Evolutionary conservation across 345 rosid species (phyloP).

Genomic region (Hibiscus trionum): DNA sequence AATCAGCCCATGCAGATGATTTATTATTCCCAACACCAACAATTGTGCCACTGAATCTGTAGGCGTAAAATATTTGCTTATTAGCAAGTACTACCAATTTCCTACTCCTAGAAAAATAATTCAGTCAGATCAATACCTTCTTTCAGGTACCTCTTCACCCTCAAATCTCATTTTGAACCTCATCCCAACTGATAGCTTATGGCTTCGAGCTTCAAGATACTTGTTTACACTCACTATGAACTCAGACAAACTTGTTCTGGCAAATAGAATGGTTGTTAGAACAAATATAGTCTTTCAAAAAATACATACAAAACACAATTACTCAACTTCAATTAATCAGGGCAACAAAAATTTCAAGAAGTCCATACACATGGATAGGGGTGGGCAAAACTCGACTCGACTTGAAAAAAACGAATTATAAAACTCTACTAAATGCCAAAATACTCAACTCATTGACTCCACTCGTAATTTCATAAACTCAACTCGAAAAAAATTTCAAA

Average conservation of each 20-base stretch:
- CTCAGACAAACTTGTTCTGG: constrained; percentile 95
- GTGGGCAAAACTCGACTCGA: no score
- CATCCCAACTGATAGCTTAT: constrained; percentile 91
- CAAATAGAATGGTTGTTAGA: constrained; percentile 20
- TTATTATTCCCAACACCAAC: constrained; percentile 76
- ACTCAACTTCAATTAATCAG: not conserved
- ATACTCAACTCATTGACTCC: no score
- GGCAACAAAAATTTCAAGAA: not conserved
- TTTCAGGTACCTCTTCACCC: constrained; percentile 98
- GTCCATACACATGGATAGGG: not conserved
- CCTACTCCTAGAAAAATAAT: constrained; percentile 9
- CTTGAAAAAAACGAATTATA: no score
- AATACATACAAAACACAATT: not conserved
- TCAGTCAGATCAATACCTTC: constrained; percentile 52
- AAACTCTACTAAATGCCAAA: no score
- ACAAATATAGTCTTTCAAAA: not conserved
- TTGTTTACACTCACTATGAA: constrained; percentile 86
- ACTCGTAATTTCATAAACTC: no score
- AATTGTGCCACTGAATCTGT: constrained; percentile 97
- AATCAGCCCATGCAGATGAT: constrained; percentile 79
- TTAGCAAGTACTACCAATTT: not conserved
- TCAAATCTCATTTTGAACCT: constrained; percentile 99
- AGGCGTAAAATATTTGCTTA: not conserved
- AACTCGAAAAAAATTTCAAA: no score
- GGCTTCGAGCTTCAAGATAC: constrained; percentile 79